Evolutionary conservation across 495 filamentous ascomycete genomes (phyloP).

Genomic region (Annulohypoxylon bovei): DNA sequence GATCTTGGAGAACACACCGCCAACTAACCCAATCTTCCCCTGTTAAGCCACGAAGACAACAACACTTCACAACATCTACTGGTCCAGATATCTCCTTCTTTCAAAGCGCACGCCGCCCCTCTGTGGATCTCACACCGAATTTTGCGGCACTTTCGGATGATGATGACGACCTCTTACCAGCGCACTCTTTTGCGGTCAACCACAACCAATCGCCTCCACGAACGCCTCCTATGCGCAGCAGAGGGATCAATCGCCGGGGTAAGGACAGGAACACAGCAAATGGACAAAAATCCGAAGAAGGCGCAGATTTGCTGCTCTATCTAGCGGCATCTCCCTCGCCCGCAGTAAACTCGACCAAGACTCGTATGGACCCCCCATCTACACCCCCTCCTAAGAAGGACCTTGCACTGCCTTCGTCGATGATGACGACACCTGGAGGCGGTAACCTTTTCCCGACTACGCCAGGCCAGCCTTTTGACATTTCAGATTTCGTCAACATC

Average conservation of each 20-base stretch:
- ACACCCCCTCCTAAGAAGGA: slow-evolving; percentile 84
- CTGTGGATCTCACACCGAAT: slow-evolving; percentile 72
- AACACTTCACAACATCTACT: slow-evolving; percentile 68
- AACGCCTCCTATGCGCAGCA: slow-evolving; percentile 77
- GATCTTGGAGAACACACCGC: slow-evolving; percentile 77
- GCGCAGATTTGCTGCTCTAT: slow-evolving; percentile 89
- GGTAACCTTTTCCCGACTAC: slow-evolving; percentile 68
- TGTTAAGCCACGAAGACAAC: slow-evolving; percentile 69
- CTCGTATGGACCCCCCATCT: slow-evolving; percentile 75
- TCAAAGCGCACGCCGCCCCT: slow-evolving; percentile 64
- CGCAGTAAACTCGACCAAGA: slow-evolving; percentile 59
- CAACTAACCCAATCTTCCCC: slow-evolving; percentile 86
- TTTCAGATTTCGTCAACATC: slow-evolving; percentile 96
- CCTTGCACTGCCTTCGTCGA: slow-evolving; percentile 80
- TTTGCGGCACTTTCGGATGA: slow-evolving; percentile 76
- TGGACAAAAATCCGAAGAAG: slow-evolving; percentile 69
- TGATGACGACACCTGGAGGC: slow-evolving; percentile 87
- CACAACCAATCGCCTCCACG: slow-evolving; percentile 76
- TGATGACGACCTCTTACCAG: slow-evolving; percentile 78
- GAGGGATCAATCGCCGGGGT: slow-evolving; percentile 54
- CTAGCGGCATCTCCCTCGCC: slow-evolving; percentile 93
- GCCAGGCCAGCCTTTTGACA: slow-evolving; percentile 81
- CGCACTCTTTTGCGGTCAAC: slow-evolving; percentile 73
- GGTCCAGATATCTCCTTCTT: slow-evolving; percentile 77
- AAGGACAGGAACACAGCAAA: slow-evolving; percentile 47